Evolutionary conservation across 305 asterid genomes (phyloP).

Genomic region (Solanum aculeatissimum): DNA sequence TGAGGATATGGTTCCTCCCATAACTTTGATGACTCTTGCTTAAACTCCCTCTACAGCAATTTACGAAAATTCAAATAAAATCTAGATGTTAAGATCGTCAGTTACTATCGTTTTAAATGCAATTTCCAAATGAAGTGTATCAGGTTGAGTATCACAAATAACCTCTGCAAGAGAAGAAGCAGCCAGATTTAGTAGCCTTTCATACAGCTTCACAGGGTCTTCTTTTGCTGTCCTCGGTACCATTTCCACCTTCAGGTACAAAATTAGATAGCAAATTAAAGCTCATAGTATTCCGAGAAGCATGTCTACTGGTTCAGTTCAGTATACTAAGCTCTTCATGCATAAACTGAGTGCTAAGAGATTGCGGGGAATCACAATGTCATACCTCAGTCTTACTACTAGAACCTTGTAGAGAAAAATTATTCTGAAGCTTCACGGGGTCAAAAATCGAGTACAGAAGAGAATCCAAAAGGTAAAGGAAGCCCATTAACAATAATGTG

Average conservation of each 20-base stretch:
- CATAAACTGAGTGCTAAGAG: background rate
- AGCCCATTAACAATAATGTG: conserved; percentile 37
- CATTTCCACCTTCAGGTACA: conserved; percentile 24
- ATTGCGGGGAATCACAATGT: background rate
- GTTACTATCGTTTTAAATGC: background rate
- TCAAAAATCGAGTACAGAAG: conserved; percentile 50
- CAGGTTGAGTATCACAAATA: background rate
- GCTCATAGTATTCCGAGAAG: background rate
- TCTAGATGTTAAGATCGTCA: background rate
- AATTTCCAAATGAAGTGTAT: background rate
- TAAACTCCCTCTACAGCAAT: conserved; percentile 30
- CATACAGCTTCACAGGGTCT: conserved; percentile 42
- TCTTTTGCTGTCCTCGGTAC: conserved; percentile 6
- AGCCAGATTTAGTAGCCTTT: conserved; percentile 53
- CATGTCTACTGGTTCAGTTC: background rate
- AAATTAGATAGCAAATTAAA: background rate
- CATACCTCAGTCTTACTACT: conserved; percentile 32
- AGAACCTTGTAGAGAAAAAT: conserved; percentile 14
- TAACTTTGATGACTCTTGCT: conserved; percentile 32
- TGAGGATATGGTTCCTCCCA: conserved; percentile 59
- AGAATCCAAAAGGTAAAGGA: conserved; percentile 48
- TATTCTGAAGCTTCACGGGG: conserved; percentile 21
- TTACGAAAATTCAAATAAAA: background rate
- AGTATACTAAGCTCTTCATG: background rate
- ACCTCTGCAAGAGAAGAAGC: conserved; percentile 71